Conservation (phyloP, 192 early-diverging fungal species). For the Coemansia nantahalensis region DNA sequence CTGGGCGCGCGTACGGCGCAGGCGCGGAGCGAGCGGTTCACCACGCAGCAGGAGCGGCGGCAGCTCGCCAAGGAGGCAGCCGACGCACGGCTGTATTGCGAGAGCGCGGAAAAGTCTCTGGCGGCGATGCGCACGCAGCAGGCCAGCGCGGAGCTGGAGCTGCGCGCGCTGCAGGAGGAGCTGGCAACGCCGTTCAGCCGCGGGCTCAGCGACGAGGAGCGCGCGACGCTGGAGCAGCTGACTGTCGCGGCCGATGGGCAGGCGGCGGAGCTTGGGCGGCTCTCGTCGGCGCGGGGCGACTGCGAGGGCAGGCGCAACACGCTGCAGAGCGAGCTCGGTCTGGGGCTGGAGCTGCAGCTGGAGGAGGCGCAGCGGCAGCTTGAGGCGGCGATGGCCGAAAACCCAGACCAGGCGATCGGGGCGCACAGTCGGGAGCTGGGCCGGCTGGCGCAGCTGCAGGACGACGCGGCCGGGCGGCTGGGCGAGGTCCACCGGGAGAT, state of each 20-base stretch:
- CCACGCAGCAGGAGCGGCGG: conserved; percentile 56
- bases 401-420: conserved; percentile 48
- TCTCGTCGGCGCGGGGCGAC: conserved; percentile 57
- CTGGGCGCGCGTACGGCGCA: conserved; percentile 54
- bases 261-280: conserved; percentile 55
- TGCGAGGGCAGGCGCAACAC: conserved; percentile 69
- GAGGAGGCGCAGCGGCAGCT: conserved; percentile 69
- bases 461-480: conserved; percentile 28
- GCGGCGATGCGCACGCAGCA: conserved; percentile 28
- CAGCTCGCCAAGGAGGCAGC: conserved; percentile 64
- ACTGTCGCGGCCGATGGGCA: conserved; percentile 55
- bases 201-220: conserved; percentile 57
- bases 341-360: conserved; percentile 64
- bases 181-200: conserved; percentile 58
- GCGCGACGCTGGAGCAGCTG: conserved; percentile 51
- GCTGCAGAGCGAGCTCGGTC: conserved; percentile 68
- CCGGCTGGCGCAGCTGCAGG: conserved; percentile 21
- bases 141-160: conserved; percentile 37
- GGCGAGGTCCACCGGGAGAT: conserved; percentile 32
- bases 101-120: conserved; percentile 40
- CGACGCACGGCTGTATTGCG: conserved; percentile 33
- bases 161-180: conserved; percentile 61
- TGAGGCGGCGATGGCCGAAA: conserved; percentile 50
- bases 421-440: conserved; percentile 42
- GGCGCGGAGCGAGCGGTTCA: conserved; percentile 57